A percentile compares a stretch with the other conserved stretches of the same genome.
Conservation (phyloP, 2,329 filamentous ascomycete genomes). For the Moelleriella libera region DNA sequence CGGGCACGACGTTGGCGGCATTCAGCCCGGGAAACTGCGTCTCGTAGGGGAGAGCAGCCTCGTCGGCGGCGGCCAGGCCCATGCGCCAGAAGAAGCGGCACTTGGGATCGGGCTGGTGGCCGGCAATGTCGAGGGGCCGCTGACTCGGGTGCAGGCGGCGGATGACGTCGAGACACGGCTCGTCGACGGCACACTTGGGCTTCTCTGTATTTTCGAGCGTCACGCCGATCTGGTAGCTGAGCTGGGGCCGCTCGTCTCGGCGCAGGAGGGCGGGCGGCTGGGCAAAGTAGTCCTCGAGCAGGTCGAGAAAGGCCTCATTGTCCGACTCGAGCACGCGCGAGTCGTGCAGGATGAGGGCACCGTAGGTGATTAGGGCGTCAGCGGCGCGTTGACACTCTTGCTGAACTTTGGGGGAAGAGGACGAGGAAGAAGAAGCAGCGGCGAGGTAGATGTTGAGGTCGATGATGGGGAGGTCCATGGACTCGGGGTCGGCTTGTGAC, state of each 20-base stretch:
- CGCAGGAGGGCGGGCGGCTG: conserved; percentile 33
- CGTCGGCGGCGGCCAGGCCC: conserved; percentile 26
- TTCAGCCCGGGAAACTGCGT: conserved; percentile 42
- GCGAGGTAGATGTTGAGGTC: conserved; percentile 43
- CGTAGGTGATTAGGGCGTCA: conserved; percentile 42
- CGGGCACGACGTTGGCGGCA: conserved; percentile 38
- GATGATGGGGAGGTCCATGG: conserved; percentile 45
- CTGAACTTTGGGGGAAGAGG: conserved; percentile 23
- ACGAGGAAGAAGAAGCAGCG: conserved; percentile 15
- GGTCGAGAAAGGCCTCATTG: conserved; percentile 43
- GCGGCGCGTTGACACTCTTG: conserved; percentile 41
- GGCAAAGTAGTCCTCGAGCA: conserved; percentile 52
- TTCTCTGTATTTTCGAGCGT: conserved; percentile 50
- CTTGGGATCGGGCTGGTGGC: conserved; percentile 43
- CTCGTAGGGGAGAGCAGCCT: conserved; percentile 24
- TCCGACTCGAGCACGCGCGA: conserved; percentile 39
- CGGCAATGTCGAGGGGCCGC: conserved; percentile 42
- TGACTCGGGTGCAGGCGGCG: conserved; percentile 36
- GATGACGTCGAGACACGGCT: conserved; percentile 44
- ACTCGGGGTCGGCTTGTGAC: conserved; percentile 6
- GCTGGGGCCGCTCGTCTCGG: conserved; percentile 39
- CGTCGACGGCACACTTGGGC: conserved; percentile 48
- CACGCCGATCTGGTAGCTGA: conserved; percentile 47
- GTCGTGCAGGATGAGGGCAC: conserved; percentile 45
- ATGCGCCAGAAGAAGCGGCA: conserved; percentile 52